These are phyloP conservation scores for Ceriops decandra DNA, from an alignment of 345 rosid genomes.

Conservation along the genomic window DNA sequence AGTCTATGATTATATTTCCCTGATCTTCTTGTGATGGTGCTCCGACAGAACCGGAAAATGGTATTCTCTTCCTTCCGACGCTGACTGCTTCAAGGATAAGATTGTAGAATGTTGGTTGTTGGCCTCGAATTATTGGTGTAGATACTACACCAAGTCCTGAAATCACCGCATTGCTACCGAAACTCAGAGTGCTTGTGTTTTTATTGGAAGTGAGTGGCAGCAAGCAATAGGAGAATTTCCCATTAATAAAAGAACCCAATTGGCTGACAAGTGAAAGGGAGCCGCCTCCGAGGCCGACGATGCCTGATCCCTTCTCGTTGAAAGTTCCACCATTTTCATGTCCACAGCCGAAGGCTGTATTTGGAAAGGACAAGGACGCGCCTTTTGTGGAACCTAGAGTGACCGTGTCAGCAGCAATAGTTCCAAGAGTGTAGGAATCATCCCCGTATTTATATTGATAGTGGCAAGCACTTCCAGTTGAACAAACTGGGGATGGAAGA, in stretches of 20 bases:
- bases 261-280: background rate
- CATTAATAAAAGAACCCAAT: background rate
- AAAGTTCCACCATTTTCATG: background rate
- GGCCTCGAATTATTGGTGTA: background rate
- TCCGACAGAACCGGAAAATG: conserved; percentile 9
- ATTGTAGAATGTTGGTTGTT: background rate
- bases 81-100: conserved; percentile 5
- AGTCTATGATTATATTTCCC: conserved; percentile 64
- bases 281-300: background rate
- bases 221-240: background rate
- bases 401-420: conserved; percentile 33
- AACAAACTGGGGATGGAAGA: background rate
- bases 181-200: background rate
- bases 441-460: conserved; percentile 13
- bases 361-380: background rate
- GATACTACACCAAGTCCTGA: background rate
- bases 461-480: background rate
- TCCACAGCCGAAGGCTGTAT: background rate
- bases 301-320: background rate
- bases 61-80: background rate
- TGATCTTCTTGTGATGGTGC: background rate
- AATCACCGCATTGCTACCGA: conserved; percentile 21
- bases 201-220: background rate
- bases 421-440: background rate
- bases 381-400: background rate